Evolutionary conservation across 2,329 filamentous ascomycete species (phyloP), one percentile per base, ranked within the genome.

Genomic region (Zasmidium angulare): DNA sequence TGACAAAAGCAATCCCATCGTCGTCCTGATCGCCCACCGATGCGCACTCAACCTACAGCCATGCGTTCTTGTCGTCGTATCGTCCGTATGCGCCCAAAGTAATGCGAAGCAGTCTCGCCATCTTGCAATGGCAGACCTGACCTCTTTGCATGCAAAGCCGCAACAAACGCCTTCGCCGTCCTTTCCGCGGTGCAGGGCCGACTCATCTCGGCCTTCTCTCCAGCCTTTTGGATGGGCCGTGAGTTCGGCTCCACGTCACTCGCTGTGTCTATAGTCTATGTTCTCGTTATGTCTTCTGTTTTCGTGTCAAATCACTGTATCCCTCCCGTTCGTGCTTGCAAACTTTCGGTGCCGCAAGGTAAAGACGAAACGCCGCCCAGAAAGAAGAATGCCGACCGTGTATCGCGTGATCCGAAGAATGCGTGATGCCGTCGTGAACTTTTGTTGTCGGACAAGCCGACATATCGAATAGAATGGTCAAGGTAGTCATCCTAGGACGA

Each of bases 241-340:
- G 40, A 58, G 56, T 9, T 24, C 53, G 58, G 57, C 60, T 63
- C 61, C 61, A 63, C 61, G 58, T 63, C 61, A 63, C 51, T 54
- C 47, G 55, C 55, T 43, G 36, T 57, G 55, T 63, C 61, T 63
- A 63, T 63, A 59, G 53, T 63, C 61, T 63, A 63, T 63, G 49
- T 60, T 62, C 52, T 63, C 58, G 58, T 63, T 50, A 60, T 9
- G 36, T 63, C 46, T 60, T 58, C 60, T 63, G 61, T 63, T 61
- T 58, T 58, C 51, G 47, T 63, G 36, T 63, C 58, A 53, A 55
- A 43, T 58, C 58, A 53, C 61, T 60, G 61, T 56, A 43, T 17
- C 31, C 57, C 55, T 55, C 58, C 26, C 52, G 40, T 56, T 53
- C 19, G 47, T 43, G 9, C n/a, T 43, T 4, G 9, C 6, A n/a